Conservation (phyloP, 2,329 filamentous ascomycete genomes). For the Neopestalotiopsis rosae region DNA sequence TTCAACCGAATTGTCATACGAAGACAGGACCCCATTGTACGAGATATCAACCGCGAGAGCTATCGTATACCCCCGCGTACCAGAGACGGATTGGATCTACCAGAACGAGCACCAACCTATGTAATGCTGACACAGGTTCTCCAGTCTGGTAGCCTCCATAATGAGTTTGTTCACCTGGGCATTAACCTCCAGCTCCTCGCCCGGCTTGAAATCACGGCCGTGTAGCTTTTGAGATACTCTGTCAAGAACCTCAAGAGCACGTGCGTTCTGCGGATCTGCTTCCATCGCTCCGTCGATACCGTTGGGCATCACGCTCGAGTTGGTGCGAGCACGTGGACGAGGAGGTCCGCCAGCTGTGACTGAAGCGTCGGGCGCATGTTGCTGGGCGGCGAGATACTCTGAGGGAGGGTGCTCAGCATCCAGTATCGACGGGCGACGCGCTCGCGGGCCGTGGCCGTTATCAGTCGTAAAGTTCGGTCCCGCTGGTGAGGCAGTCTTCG, state of each 20-base stretch:
- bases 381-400: slow-evolving; percentile 57
- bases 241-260: slow-evolving; percentile 88
- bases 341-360: slow-evolving; percentile 53
- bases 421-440: slow-evolving; percentile 72
- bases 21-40: not conserved
- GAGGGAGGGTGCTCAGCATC: slow-evolving; percentile 66
- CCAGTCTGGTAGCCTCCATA: slow-evolving; percentile 92
- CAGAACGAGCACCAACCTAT: slow-evolving; percentile 99
- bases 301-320: slow-evolving; percentile 51
- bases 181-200: slow-evolving; percentile 82
- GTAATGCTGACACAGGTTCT: slow-evolving; percentile 98
- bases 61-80: not conserved
- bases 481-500: slow-evolving; percentile 64
- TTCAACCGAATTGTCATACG: not conserved
- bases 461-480: slow-evolving; percentile 70
- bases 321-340: slow-evolving; percentile 63
- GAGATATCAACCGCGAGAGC: not conserved
- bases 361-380: slow-evolving; percentile 22
- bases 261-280: slow-evolving; percentile 87
- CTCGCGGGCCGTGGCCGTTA: slow-evolving; percentile 53
- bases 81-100: slow-evolving; percentile 52
- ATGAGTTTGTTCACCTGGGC: slow-evolving; percentile 95
- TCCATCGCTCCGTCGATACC: slow-evolving; percentile 39
- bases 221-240: slow-evolving; percentile 96
- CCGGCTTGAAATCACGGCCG: slow-evolving; percentile 86